Percentiles rank a stretch among this genome's conserved stretches.
Conservation (phyloP, 352 stramenopile genomes). For the Globisporangium cederbergense region DNA sequence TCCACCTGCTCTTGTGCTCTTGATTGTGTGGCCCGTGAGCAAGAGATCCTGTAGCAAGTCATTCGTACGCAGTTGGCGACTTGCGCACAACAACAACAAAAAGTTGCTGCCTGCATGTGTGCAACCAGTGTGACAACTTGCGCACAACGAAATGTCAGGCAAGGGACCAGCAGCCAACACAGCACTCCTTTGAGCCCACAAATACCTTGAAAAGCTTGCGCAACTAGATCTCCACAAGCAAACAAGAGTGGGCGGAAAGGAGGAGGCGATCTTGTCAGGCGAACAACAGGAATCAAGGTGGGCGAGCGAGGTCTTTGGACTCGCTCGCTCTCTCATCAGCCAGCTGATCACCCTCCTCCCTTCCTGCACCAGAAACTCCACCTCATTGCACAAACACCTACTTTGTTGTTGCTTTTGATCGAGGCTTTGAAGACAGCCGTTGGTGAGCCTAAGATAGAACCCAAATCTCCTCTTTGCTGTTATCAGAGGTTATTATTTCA, state of each 20-base stretch:
- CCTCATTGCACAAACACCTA: conserved; percentile 9
- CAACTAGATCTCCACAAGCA: not conserved
- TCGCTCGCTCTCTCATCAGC: not conserved
- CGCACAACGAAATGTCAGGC: not conserved
- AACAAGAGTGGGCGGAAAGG: not conserved
- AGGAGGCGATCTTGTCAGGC: conserved; percentile 13
- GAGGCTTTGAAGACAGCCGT: not conserved
- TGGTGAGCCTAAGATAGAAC: no score
- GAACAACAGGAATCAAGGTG: conserved; percentile 2
- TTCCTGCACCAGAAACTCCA: conserved; percentile 6
- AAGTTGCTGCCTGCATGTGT: no score
- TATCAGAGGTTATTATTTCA: not conserved
- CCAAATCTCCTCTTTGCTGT: not conserved
- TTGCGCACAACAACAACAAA: no score
- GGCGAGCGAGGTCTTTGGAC: not conserved
- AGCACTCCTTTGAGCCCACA: not conserved
- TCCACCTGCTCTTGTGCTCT: no score
- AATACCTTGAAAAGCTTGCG: not conserved
- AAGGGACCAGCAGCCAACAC: not conserved
- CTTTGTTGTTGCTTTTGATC: not conserved
- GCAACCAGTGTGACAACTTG: not conserved
- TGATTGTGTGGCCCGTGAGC: no score
- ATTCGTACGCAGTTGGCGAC: no score
- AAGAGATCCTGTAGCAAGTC: not conserved
- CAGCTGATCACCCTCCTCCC: not conserved